These are phyloP conservation scores for Nidularia sp. DNA, from an alignment of 768 basidiomycete genomes.

Conservation along the genomic window DNA sequence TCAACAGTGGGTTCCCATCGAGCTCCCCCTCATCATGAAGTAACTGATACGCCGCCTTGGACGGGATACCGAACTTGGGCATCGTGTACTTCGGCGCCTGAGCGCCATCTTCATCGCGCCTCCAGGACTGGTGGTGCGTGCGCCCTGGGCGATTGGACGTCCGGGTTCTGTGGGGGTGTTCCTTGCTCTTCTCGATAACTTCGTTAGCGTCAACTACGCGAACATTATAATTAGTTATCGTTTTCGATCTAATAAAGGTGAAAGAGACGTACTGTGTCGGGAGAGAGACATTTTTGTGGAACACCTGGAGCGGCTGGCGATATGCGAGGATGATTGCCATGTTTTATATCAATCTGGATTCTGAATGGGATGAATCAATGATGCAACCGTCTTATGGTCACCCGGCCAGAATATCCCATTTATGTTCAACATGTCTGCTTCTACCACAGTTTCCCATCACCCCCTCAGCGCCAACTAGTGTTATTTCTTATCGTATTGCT, in stretches of 20 bases:
- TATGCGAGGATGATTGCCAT: no score
- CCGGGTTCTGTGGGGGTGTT: slow-evolving; percentile 35
- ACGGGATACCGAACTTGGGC: slow-evolving; percentile 37
- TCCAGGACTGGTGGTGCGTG: slow-evolving; percentile 26
- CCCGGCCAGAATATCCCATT: no score
- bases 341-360: no score
- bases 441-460: no score
- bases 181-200: slow-evolving; percentile 36
- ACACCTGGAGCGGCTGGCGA: no score
- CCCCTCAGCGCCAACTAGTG: no score
- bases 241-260: neutral
- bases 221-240: neutral
- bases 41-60: slow-evolving; percentile 43
- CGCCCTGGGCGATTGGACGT: slow-evolving; percentile 15
- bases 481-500: no score
- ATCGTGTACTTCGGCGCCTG: slow-evolving; percentile 41
- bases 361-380: no score
- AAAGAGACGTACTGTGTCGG: slow-evolving; percentile 26
- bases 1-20: slow-evolving; percentile 55
- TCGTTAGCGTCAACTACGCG: slow-evolving; percentile 43
- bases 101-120: slow-evolving; percentile 35
- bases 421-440: no score
- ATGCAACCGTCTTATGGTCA: no score
- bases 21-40: slow-evolving; percentile 54
- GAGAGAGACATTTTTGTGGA: slow-evolving; percentile 27